Conservation (phyloP, 2,329 filamentous ascomycete genomes). For the Pseudofabraea citricarpa region DNA sequence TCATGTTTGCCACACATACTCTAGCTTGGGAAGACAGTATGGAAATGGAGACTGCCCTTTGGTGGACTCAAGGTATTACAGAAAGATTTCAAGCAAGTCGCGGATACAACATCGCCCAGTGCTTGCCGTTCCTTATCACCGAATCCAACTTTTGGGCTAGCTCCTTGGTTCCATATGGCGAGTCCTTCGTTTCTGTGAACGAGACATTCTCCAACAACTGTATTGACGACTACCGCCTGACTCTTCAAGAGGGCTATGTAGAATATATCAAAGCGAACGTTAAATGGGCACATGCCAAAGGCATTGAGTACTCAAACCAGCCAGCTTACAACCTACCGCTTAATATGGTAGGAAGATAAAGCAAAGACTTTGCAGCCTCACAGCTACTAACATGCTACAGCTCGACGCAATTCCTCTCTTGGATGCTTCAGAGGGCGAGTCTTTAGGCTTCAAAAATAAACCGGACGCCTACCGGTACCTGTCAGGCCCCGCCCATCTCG, state of each 20-base stretch:
- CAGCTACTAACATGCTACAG: too few relatives aligned
- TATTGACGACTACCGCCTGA: constrained; percentile 4
- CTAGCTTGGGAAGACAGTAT: constrained; percentile 28
- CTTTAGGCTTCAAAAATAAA: constrained; percentile 28
- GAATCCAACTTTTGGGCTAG: neutral
- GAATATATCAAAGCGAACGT: constrained; percentile 27
- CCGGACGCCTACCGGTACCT: constrained; percentile 36
- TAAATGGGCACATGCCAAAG: constrained; percentile 24
- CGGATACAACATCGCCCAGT: constrained; percentile 30
- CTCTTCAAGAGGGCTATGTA: constrained; percentile 11
- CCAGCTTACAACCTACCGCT: constrained; percentile 35
- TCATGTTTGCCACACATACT: too few relatives aligned
- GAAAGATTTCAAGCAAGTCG: constrained; percentile 24
- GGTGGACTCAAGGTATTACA: constrained; percentile 32
- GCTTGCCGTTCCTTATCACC: constrained; percentile 29
- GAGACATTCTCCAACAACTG: too few relatives aligned
- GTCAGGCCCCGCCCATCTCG: constrained; percentile 31
- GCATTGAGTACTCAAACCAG: constrained; percentile 33
- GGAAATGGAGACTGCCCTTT: constrained; percentile 28
- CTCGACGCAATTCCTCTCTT: constrained; percentile 27
- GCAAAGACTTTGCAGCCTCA: too few relatives aligned
- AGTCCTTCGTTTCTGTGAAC: too few relatives aligned
- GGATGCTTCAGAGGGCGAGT: constrained; percentile 35
- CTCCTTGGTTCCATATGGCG: neutral
- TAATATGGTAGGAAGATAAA: constrained; percentile 31